These are phyloP conservation scores for Dactylellina drechsleri DNA, from an alignment of 2,329 filamentous ascomycete genomes.

Conservation along the genomic window DNA sequence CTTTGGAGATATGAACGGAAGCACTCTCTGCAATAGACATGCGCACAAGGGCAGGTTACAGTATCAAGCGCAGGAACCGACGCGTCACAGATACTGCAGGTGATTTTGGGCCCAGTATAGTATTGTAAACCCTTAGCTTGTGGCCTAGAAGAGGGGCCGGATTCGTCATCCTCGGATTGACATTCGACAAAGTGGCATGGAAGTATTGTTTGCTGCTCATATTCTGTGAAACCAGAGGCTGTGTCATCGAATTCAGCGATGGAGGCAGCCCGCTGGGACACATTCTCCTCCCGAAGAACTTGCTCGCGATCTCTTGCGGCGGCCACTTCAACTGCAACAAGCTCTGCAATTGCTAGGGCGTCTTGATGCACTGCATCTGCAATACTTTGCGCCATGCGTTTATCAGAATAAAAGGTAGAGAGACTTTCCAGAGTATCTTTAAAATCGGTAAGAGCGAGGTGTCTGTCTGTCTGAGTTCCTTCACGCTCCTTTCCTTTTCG, in stretches of 20 bases:
- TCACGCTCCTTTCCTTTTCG: slow-evolving; percentile 29
- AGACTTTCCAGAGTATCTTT: slow-evolving; percentile 17
- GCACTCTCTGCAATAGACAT: slow-evolving; percentile 31
- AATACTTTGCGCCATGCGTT: slow-evolving; percentile 42
- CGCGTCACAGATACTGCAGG: slow-evolving; percentile 34
- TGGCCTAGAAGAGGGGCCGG: slow-evolving; percentile 6
- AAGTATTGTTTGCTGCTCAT: slow-evolving; percentile 11
- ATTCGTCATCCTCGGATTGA: not conserved
- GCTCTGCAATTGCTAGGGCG: slow-evolving; percentile 7
- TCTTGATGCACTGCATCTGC: slow-evolving; percentile 28
- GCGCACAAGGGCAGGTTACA: slow-evolving; percentile 1
- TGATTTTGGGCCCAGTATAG: slow-evolving; percentile 11
- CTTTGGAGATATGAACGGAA: slow-evolving; percentile 22
- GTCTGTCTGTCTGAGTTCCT: slow-evolving; percentile 11
- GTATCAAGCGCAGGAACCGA: not conserved
- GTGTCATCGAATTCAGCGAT: slow-evolving; percentile 1
- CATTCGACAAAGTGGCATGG: slow-evolving; percentile 1
- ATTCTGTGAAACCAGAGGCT: slow-evolving; percentile 25
- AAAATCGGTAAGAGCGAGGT: slow-evolving; percentile 32
- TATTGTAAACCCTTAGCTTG: slow-evolving; percentile 16
- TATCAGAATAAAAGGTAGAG: slow-evolving; percentile 26
- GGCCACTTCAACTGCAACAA: slow-evolving; percentile 9
- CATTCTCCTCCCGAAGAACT: slow-evolving; percentile 20
- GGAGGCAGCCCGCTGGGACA: not conserved
- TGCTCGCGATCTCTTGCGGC: slow-evolving; percentile 30